Base-by-base conservation (phyloP, 768 basidiomycete genomes). In the Dioszegia aurantiaca region DNA sequence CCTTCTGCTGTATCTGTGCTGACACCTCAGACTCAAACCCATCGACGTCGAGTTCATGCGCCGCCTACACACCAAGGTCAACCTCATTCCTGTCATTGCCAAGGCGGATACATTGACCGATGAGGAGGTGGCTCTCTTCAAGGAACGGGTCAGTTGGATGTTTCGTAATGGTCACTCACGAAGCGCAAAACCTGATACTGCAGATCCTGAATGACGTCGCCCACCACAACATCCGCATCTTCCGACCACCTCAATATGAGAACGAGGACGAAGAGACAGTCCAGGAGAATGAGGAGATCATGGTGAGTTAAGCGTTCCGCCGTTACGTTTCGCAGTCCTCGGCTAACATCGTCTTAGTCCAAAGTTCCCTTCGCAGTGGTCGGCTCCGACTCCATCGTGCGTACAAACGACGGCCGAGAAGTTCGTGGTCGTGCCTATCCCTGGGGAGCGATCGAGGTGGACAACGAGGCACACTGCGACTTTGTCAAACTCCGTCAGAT, bases 21-120 rank as follows among this genome's bases (percentile, higher is more conserved):
- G 4, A 44, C 33, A 46, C 36, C n/a, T 12, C 65, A 97, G 93
- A 11, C 82, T 99, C 70, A 97, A 97, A 80, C 92, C 92, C 62
- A 88, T 99, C 72, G 95, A 99, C 77, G 89, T 99, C 61, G 95
- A 98, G 78, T 95, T 97, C 79, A 98, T 99, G 95, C 87, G 91
- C 64, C 83, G 92, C 67, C 84, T 99, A 39, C 93, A 97, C 78
- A 91, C 88, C 66, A 90, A 89, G 77, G 95, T 99, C 80, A 99
- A 99, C 80, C 81, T 99, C 68, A 98, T 99, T 67, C 95, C 95
- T 56, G 85, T 99, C 74, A 98, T 99, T 69, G 95, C 95, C 60
- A 99, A 99, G 81, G 86, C 91, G 9, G 95, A 99, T 76, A 98
- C 95, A 30, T 77, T 99, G 80, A 98, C 95, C 12, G 93, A 98